Percentiles rank a stretch among this genome's conserved stretches.
These are phyloP conservation scores for Phytophthora kernoviae DNA, from an alignment of 352 stramenopile genomes.

Conservation along the genomic window DNA sequence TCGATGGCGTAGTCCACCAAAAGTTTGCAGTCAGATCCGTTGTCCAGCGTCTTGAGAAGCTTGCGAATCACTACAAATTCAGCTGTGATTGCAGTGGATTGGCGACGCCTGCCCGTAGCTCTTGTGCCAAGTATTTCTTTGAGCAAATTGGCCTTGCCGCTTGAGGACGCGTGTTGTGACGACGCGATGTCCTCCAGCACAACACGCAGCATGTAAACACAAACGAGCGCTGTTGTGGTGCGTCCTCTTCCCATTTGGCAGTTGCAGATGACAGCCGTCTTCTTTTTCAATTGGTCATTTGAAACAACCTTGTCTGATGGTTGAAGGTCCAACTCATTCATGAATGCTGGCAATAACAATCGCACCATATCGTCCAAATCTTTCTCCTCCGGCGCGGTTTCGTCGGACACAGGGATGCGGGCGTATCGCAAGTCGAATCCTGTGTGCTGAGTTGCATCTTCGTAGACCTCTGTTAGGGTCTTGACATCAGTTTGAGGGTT, in stretches of 20 bases:
- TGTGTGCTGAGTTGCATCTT: slow-evolving; percentile 47
- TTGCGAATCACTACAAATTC: slow-evolving; percentile 83
- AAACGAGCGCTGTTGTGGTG: slow-evolving; percentile 89
- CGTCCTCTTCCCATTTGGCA: slow-evolving; percentile 91
- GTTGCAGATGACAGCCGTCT: slow-evolving; percentile 87
- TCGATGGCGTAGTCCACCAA: slow-evolving; percentile 80
- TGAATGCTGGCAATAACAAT: slow-evolving; percentile 68
- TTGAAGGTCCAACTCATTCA: slow-evolving; percentile 55
- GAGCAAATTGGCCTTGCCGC: slow-evolving; percentile 18
- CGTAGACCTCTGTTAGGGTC: slow-evolving; percentile 78
- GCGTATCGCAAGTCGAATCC: slow-evolving; percentile 79
- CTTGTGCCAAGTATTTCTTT: slow-evolving; percentile 27
- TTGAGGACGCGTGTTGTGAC: slow-evolving; percentile 8
- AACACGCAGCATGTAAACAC: slow-evolving; percentile 86
- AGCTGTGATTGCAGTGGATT: slow-evolving; percentile 55
- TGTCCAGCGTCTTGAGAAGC: slow-evolving; percentile 70
- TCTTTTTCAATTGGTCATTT: slow-evolving; percentile 25
- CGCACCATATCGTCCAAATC: slow-evolving; percentile 90
- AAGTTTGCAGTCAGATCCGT: slow-evolving; percentile 62
- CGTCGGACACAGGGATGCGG: slow-evolving; percentile 88
- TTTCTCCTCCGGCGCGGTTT: slow-evolving; percentile 90
- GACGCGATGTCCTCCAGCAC: slow-evolving; percentile 54
- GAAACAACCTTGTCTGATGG: slow-evolving; percentile 12
- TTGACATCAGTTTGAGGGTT: slow-evolving; percentile 74
- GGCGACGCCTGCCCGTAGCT: slow-evolving; percentile 35